Evolutionary conservation across 345 rosid genomes (phyloP).

Genomic region (Lepidium africanum): DNA sequence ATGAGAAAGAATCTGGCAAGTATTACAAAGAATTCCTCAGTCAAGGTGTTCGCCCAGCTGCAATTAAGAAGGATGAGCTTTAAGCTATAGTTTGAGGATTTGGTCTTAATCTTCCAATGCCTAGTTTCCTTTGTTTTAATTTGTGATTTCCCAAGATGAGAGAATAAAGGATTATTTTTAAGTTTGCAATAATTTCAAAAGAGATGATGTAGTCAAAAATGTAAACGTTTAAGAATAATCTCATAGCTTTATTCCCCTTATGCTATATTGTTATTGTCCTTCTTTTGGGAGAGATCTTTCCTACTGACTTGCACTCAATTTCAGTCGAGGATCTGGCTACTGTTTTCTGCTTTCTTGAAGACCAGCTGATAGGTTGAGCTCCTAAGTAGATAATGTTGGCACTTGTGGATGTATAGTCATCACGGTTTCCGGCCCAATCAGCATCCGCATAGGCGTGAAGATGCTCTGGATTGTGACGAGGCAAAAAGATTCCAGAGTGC

Average conservation of each 20-base stretch:
- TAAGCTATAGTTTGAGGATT: background rate
- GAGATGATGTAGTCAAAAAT: too few relatives aligned
- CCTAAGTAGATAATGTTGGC: background rate
- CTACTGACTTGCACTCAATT: background rate
- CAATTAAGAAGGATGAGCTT: background rate
- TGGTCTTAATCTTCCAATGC: background rate
- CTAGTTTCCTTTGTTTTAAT: background rate
- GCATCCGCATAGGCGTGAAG: background rate
- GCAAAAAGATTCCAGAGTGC: too few relatives aligned
- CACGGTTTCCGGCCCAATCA: too few relatives aligned
- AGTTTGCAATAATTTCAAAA: too few relatives aligned
- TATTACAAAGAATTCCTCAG: background rate
- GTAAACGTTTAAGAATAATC: too few relatives aligned
- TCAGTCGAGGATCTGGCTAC: background rate
- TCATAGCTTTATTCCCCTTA: too few relatives aligned
- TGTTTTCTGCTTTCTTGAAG: background rate
- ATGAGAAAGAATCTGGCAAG: background rate
- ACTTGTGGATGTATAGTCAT: background rate
- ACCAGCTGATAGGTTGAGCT: background rate
- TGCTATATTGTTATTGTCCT: too few relatives aligned
- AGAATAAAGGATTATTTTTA: too few relatives aligned
- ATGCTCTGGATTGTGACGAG: too few relatives aligned
- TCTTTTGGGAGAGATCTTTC: too few relatives aligned
- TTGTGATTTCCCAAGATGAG: background rate
- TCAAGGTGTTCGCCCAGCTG: constrained; percentile 9